These are phyloP conservation scores for Claviceps maximensis DNA, from an alignment of 2,329 filamentous ascomycete genomes.

Conservation along the genomic window DNA sequence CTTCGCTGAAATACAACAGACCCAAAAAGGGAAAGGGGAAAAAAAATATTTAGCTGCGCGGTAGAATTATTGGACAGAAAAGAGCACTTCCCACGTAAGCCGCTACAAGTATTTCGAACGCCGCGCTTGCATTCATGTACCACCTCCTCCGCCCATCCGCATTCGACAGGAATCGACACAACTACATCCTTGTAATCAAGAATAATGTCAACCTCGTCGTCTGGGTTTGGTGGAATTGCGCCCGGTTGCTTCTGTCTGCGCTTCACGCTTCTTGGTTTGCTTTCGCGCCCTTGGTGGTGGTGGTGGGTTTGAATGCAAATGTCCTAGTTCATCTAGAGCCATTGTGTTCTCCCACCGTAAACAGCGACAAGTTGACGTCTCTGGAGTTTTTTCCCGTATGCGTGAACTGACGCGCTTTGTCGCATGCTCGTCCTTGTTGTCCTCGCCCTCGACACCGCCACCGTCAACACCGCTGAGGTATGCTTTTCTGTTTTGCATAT, in stretches of 20 bases:
- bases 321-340: conserved; percentile 42
- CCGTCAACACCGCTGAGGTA: conserved; percentile 40
- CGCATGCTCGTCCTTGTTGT: conserved; percentile 24
- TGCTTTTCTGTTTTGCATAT: conserved; percentile 67
- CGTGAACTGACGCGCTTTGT: conserved; percentile 31
- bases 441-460: conserved; percentile 26
- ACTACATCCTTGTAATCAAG: background rate
- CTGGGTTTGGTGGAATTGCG: conserved; percentile 19
- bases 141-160: background rate
- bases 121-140: background rate
- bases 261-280: conserved; percentile 38
- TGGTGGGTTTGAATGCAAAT: conserved; percentile 42
- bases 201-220: conserved; percentile 11
- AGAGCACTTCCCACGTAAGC: background rate
- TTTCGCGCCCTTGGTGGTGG: conserved; percentile 38
- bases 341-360: conserved; percentile 43
- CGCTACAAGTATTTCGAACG: background rate
- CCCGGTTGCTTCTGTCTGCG: conserved; percentile 16
- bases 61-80: background rate
- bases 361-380: conserved; percentile 35
- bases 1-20: background rate
- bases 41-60: background rate
- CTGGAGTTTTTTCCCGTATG: conserved; percentile 32
- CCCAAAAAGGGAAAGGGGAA: background rate
- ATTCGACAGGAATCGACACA: background rate